Evolutionary conservation across 345 rosid species (phyloP).

Genomic region (Pistacia atlantica): DNA sequence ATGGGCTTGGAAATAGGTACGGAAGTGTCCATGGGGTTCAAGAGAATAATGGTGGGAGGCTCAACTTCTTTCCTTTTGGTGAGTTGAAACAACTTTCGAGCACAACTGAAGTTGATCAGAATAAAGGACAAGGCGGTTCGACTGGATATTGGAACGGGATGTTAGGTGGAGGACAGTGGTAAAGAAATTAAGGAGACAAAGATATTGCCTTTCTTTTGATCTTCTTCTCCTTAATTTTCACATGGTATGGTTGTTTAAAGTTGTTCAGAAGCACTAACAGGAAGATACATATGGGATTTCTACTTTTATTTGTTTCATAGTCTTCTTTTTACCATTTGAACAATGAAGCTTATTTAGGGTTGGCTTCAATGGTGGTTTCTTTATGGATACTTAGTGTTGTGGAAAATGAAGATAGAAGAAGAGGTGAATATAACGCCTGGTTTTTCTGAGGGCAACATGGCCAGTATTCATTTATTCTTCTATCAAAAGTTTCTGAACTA

Average conservation of each 20-base stretch:
- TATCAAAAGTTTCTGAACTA: constrained; percentile 12
- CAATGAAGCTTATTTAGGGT: constrained; percentile 26
- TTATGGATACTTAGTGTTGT: constrained; percentile 19
- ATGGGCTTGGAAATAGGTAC: constrained; percentile 42
- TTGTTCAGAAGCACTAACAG: constrained; percentile 33
- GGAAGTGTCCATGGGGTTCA: constrained; percentile 27
- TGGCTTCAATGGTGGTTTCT: constrained; percentile 23
- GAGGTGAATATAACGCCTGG: constrained; percentile 21
- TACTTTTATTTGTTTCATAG: background rate
- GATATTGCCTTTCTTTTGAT: background rate
- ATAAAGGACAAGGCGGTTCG: constrained; percentile 45
- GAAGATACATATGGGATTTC: constrained; percentile 19
- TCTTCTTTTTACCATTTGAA: constrained; percentile 7
- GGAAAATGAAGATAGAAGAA: constrained; percentile 20
- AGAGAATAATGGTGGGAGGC: constrained; percentile 41
- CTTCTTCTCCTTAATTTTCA: background rate
- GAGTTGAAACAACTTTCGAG: constrained; percentile 38
- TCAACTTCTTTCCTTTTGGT: constrained; percentile 44
- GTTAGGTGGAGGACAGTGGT: constrained; percentile 51
- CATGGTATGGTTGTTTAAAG: constrained; percentile 31
- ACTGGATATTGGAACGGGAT: constrained; percentile 51
- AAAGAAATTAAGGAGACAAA: constrained; percentile 7
- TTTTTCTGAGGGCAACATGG: constrained; percentile 14
- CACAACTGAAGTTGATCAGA: constrained; percentile 41
- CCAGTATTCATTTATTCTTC: constrained; percentile 30